phyloP scores from a whole-genome alignment of 768 basidiomycete genomes.

The Leucocoprinus birnbaumii region DNA sequence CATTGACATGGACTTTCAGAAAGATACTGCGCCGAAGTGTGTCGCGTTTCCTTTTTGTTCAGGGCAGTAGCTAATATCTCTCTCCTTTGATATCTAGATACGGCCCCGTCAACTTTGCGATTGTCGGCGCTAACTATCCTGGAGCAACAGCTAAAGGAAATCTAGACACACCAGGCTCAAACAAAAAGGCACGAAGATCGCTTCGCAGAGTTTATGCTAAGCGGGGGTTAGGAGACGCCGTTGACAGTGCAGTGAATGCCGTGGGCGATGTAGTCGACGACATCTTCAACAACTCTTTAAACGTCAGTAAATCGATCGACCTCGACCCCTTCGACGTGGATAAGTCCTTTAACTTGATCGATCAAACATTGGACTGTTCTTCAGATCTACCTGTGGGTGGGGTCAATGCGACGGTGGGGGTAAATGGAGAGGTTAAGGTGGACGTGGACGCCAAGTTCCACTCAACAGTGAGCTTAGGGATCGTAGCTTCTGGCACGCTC shows the following conservation, averaged over 20 bases:
- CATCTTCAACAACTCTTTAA: constrained; percentile 21
- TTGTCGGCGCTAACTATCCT: constrained; percentile 14
- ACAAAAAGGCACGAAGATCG: not conserved
- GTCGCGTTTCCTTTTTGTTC: not conserved
- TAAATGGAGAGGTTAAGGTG: constrained; percentile 22
- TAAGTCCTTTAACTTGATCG: constrained; percentile 28
- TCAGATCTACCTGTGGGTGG: not conserved
- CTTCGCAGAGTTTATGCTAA: not conserved
- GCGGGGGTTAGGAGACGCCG: constrained; percentile 25
- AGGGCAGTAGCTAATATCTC: too few species aligned
- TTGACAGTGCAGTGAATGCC: constrained; percentile 20
- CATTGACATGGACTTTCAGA: constrained; percentile 18
- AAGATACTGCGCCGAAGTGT: not conserved
- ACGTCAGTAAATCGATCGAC: constrained; percentile 25
- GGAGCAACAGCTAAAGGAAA: constrained; percentile 6
- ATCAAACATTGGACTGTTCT: constrained; percentile 25
- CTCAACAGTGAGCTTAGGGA: constrained; percentile 32
- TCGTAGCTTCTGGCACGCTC: constrained; percentile 41
- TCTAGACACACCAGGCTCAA: not conserved
- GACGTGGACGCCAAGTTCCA: constrained; percentile 30
- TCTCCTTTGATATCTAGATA: too few species aligned
- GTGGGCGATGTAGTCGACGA: too few species aligned
- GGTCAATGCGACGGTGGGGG: not conserved
- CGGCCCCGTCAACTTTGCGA: constrained; percentile 12
- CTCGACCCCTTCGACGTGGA: constrained; percentile 29